These are phyloP conservation scores for Cinnamomum micranthum DNA, from an alignment of 164 flowering plant species.

Conservation along the genomic window DNA sequence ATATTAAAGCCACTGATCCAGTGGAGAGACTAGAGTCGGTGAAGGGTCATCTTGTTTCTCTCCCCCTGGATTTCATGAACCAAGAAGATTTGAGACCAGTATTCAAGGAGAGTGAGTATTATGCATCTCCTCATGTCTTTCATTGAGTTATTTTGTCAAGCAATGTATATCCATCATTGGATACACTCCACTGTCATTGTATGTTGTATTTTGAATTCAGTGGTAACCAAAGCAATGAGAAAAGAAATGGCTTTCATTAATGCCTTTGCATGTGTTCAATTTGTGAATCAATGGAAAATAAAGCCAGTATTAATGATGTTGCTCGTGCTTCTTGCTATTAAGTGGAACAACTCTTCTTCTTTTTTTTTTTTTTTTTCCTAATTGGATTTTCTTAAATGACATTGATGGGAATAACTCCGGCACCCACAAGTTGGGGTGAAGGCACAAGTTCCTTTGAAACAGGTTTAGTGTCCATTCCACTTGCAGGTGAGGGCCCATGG, in stretches of 20 bases:
- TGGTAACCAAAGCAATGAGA: conserved; percentile 2
- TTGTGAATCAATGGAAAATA: too few relatives aligned
- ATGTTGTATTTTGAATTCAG: conserved; percentile 1
- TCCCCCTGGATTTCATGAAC: conserved; percentile 88
- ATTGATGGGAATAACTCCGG: too few relatives aligned
- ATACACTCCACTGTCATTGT: not conserved
- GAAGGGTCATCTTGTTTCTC: conserved; percentile 85
- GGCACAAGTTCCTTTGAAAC: too few relatives aligned
- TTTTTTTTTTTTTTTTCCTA: too few relatives aligned
- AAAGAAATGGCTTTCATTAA: conserved; percentile 2
- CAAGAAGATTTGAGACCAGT: conserved; percentile 94
- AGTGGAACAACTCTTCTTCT: too few relatives aligned
- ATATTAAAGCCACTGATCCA: conserved; percentile 51
- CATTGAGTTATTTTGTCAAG: conserved; percentile 30
- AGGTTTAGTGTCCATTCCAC: too few relatives aligned
- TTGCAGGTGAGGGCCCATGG: too few relatives aligned
- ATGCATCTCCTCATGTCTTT: conserved; percentile 90
- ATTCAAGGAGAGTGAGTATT: conserved; percentile 88
- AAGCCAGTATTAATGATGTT: too few relatives aligned
- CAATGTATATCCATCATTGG: not conserved
- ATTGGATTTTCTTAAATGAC: too few relatives aligned
- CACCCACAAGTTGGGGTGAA: too few relatives aligned
- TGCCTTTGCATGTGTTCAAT: not conserved
- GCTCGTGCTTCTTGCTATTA: too few relatives aligned
- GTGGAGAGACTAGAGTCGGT: conserved; percentile 63